Conservation (phyloP, 495 filamentous ascomycete species). For the Penicillium riverlandense region DNA sequence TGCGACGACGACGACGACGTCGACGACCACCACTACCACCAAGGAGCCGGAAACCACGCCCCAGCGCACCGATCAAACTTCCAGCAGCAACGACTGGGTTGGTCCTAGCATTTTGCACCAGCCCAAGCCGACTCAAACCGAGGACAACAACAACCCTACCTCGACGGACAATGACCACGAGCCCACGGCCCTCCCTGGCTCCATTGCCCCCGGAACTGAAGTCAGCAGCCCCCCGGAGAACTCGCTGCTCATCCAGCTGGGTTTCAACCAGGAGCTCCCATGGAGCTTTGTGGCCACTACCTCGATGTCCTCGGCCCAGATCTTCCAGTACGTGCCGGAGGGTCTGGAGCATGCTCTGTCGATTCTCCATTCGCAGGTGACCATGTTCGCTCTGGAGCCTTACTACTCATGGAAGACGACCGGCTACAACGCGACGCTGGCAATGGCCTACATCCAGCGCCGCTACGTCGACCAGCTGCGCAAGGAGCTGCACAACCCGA, state of each 20-base stretch:
- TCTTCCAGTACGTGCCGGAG: slow-evolving; percentile 73
- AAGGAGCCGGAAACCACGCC: slow-evolving; percentile 4
- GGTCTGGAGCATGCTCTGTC: slow-evolving; percentile 63
- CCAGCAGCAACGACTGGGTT: too few relatives aligned
- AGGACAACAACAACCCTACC: too few relatives aligned
- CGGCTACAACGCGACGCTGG: slow-evolving; percentile 80
- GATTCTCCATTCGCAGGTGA: slow-evolving; percentile 34
- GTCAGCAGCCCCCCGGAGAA: slow-evolving; percentile 49
- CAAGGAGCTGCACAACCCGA: slow-evolving; percentile 59
- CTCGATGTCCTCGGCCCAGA: slow-evolving; percentile 68
- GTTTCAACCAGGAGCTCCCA: slow-evolving; percentile 71
- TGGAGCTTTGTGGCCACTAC: slow-evolving; percentile 73
- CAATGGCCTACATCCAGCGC: slow-evolving; percentile 63
- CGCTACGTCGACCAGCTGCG: slow-evolving; percentile 55
- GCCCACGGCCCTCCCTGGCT: slow-evolving; percentile 59
- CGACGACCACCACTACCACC: slow-evolving; percentile 26
- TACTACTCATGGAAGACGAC: slow-evolving; percentile 62
- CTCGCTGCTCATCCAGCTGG: slow-evolving; percentile 70
- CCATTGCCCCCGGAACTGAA: slow-evolving; percentile 58
- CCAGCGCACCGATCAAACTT: too few relatives aligned
- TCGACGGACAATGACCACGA: not conserved
- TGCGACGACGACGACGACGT: slow-evolving; percentile 8
- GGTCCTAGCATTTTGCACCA: too few relatives aligned
- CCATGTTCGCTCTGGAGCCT: slow-evolving; percentile 68
- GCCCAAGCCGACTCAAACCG: too few relatives aligned